Evolutionary conservation across 495 filamentous ascomycete species (phyloP), one percentile per base, ranked within the genome.

Genomic region (Bacidia gigantensis): DNA sequence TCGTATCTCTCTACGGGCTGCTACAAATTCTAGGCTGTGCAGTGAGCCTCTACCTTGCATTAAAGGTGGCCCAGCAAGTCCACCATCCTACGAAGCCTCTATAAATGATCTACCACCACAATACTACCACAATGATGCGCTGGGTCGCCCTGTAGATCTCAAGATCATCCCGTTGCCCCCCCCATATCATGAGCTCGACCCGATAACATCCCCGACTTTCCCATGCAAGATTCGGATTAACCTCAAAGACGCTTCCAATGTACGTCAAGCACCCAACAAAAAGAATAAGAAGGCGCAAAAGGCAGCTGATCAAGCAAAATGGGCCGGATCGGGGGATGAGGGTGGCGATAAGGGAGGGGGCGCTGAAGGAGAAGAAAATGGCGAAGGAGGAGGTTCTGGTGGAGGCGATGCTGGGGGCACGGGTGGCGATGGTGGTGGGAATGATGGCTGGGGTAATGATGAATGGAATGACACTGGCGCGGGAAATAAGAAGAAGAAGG

Each of bases 171-270:
- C 18, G 17, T 10, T 25, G 18, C 47, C 47, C 32, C 47, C 47
- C 0, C 26, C 47, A 35, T 50, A 50, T 22, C 3, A 17, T 26
- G 47, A 50, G 12, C 25, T 18, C 14, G 25, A 59, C 69, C 55
- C 57, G 66, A 51, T 57, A 51, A 12, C 52, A 63, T 21, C 60
- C 72, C 24, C 20, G 53, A 62, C 45, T 14, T 58, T 42, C 38
- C 58, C 51, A 55, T 66, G 60, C 21, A 59, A 63, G 40, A 62
- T 60, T 10, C 64, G 68, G 21, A 70, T 76, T 39, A 74, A 78
- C 60, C 73, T 79, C 43, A 77, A 79, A 51, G 74, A 71, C 26
- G 58, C 67, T 7, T 62, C 67, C 32, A 71, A 65, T n/a, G 63
- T 72, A 20, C 72, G 73, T 0, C 76, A 76, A 55, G 71, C 68